Evolutionary conservation across 371 early-diverging fungal genomes (phyloP).

Genomic region (Mucor ambiguus): DNA sequence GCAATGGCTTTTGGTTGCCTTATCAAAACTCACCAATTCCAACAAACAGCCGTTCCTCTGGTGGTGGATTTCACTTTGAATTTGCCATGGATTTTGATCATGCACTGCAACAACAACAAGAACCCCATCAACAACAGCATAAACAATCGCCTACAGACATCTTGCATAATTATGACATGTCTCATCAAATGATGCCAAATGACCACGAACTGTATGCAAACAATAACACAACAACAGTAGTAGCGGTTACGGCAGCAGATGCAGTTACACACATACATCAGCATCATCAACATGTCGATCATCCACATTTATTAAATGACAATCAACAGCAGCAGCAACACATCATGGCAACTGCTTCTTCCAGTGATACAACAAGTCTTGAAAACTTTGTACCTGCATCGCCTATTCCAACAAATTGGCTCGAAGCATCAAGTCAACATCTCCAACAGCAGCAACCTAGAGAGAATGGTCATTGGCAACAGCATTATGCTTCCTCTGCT

Average conservation of each 20-base stretch:
- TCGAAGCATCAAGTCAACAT: background rate
- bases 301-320: background rate
- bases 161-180: slow-evolving; percentile 9
- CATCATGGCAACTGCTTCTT: background rate
- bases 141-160: slow-evolving; percentile 19
- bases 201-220: background rate
- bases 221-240: background rate
- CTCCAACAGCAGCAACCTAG: background rate
- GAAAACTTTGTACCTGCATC: slow-evolving; percentile 14
- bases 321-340: background rate
- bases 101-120: background rate
- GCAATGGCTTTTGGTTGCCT: background rate
- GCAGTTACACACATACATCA: background rate
- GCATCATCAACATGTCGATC: background rate
- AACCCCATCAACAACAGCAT: background rate
- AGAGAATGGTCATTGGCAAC: background rate
- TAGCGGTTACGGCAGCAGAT: background rate
- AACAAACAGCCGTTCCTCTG: background rate
- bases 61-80: background rate
- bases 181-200: slow-evolving; percentile 3
- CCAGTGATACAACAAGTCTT: slow-evolving; percentile 4
- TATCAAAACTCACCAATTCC: background rate
- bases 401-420: slow-evolving; percentile 7
- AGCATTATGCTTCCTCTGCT: background rate
- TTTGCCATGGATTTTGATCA: slow-evolving; percentile 8